Evolutionary conservation across 768 basidiomycete genomes (phyloP).

Genomic region (Hirschioporus abietinus): DNA sequence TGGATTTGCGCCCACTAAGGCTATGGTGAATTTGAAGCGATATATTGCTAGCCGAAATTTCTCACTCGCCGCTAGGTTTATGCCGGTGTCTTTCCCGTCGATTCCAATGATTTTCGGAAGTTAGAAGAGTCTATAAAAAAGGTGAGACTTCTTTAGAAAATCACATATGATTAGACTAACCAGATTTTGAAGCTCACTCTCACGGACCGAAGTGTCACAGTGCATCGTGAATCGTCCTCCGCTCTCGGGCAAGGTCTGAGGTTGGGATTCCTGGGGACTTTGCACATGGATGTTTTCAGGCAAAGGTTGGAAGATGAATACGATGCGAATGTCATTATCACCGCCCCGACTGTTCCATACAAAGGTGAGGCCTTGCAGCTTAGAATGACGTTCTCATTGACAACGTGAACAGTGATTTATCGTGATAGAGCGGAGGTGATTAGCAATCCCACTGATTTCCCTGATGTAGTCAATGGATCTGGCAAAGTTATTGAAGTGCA

Average conservation of each 20-base stretch:
- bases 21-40: constrained; percentile 61
- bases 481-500: constrained; percentile 69
- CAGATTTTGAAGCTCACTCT: constrained; percentile 55
- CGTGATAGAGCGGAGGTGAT: constrained; percentile 59
- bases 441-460: constrained; percentile 95
- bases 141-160: constrained; percentile 36
- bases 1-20: constrained; percentile 87
- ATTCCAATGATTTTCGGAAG: constrained; percentile 86
- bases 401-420: constrained; percentile 56
- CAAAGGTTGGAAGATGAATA: constrained; percentile 97
- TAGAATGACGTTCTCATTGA: constrained; percentile 4
- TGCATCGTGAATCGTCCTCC: constrained; percentile 87
- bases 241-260: constrained; percentile 94
- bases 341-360: constrained; percentile 94
- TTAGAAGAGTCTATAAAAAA: constrained; percentile 93
- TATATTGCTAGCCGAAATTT: neutral
- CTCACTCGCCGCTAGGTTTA: constrained; percentile 57
- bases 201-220: constrained; percentile 83
- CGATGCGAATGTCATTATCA: constrained; percentile 89
- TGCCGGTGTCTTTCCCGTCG: constrained; percentile 91
- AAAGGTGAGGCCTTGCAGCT: constrained; percentile 46
- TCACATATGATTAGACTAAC: constrained; percentile 11
- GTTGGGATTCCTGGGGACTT: constrained; percentile 89
- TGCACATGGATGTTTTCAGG: constrained; percentile 96
- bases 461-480: constrained; percentile 64